A percentile compares a stretch with the other conserved stretches of the same genome.
Evolutionary conservation across 2,329 filamentous ascomycete genomes (phyloP).

Genomic region (Arthrinium puccinioides): DNA sequence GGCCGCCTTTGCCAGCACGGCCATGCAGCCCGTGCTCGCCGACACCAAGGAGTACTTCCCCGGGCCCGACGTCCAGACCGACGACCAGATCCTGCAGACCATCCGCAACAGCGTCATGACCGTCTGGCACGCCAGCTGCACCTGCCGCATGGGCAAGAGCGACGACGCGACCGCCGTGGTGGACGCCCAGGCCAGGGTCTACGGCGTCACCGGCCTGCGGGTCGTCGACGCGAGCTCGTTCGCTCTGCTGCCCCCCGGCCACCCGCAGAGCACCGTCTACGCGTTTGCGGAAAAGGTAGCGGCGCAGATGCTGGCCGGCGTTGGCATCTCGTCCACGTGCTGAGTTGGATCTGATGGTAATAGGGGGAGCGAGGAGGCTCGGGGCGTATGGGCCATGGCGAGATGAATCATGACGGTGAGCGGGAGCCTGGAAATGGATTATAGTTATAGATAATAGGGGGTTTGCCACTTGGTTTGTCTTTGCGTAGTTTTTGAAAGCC

Average conservation of each 20-base stretch:
- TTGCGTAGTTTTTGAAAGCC: too few relatives aligned
- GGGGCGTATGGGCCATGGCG: too few relatives aligned
- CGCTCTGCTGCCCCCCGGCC: slow-evolving; percentile 6
- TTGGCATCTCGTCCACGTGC: too few relatives aligned
- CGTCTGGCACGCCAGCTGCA: slow-evolving; percentile 10
- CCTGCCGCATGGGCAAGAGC: slow-evolving; percentile 10
- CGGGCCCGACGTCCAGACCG: slow-evolving; percentile 3
- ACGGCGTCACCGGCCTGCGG: slow-evolving; percentile 9
- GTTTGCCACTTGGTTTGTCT: too few relatives aligned
- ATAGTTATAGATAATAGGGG: too few relatives aligned
- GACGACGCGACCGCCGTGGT: slow-evolving; percentile 11
- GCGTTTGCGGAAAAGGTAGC: slow-evolving; percentile 7
- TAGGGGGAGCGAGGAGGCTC: too few relatives aligned
- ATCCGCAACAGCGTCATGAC: slow-evolving; percentile 7
- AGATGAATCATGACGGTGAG: too few relatives aligned
- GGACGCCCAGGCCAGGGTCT: slow-evolving; percentile 8
- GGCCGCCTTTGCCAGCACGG: slow-evolving; percentile 10
- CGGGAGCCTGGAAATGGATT: too few relatives aligned
- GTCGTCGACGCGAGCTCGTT: slow-evolving; percentile 9
- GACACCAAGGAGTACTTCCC: slow-evolving; percentile 6
- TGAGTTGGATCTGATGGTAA: too few relatives aligned
- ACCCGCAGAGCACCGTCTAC: slow-evolving; percentile 7
- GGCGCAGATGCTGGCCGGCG: too few relatives aligned
- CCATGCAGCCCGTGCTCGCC: slow-evolving; percentile 5
- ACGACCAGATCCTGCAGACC: slow-evolving; percentile 6